These are phyloP conservation scores for Pseudogymnoascus sp. DNA, from an alignment of 2,329 filamentous ascomycete genomes.

Conservation along the genomic window DNA sequence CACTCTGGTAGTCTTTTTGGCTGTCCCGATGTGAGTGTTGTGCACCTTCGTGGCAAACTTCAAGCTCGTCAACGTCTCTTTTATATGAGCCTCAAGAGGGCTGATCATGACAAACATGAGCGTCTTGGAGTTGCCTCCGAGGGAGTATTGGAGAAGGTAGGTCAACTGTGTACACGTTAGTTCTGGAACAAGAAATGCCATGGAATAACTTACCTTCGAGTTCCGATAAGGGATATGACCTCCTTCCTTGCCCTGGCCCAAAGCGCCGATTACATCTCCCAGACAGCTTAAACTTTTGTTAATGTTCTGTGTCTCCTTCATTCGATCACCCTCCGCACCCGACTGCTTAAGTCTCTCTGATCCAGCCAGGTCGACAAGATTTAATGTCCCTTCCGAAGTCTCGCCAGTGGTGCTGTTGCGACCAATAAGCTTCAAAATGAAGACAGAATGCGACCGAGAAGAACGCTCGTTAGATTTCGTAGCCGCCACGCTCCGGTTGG, in stretches of 20 bases:
- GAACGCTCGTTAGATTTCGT: constrained; percentile 97
- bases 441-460: constrained; percentile 91
- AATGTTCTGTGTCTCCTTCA: constrained; percentile 95
- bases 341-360: constrained; percentile 87
- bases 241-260: constrained; percentile 73
- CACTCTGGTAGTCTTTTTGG: constrained; percentile 66
- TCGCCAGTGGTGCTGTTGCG: constrained; percentile 68
- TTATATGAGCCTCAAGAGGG: constrained; percentile 81
- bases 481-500: constrained; percentile 85
- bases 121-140: constrained; percentile 93
- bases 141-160: constrained; percentile 86
- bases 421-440: constrained; percentile 76
- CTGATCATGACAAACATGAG: constrained; percentile 99
- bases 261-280: constrained; percentile 87
- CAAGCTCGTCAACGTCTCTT: constrained; percentile 89
- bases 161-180: constrained; percentile 55
- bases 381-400: constrained; percentile 85
- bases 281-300: constrained; percentile 90
- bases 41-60: constrained; percentile 93
- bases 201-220: constrained; percentile 60
- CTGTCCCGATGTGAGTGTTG: constrained; percentile 88
- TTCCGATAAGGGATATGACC: constrained; percentile 90
- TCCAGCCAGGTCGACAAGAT: constrained; percentile 90
- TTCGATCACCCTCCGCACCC: constrained; percentile 75
- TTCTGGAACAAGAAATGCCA: background rate